A percentile compares a stretch with the other conserved stretches of the same genome.
These are phyloP conservation scores for Pythium rhizo-oryzae DNA, from an alignment of 352 stramenopile species.

Conservation along the genomic window DNA sequence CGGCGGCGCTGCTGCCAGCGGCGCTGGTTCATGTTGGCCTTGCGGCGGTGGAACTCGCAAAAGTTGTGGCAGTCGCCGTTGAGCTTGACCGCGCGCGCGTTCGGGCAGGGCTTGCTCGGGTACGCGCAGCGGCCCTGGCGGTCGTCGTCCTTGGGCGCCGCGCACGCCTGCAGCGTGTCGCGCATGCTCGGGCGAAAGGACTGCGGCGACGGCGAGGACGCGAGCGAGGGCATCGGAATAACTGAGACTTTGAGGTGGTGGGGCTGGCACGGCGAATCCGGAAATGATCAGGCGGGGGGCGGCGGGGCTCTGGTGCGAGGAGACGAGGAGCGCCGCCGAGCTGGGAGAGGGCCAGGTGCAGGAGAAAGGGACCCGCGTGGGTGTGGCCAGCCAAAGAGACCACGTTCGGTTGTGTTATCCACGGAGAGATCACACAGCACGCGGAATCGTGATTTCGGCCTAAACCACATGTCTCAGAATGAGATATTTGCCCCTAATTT, in stretches of 20 bases:
- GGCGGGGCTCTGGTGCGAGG: no score
- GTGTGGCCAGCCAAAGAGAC: neutral
- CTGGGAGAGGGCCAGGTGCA: neutral
- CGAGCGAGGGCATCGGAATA: conserved; percentile 2
- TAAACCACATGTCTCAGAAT: conserved; percentile 9
- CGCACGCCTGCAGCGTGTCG: conserved; percentile 18
- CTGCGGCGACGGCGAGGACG: neutral
- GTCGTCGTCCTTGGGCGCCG: conserved; percentile 5
- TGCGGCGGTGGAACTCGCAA: conserved; percentile 39
- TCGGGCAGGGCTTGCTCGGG: conserved; percentile 37
- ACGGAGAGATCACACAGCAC: neutral
- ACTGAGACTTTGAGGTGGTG: neutral
- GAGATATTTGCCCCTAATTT: conserved; percentile 7
- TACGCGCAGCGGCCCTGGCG: conserved; percentile 33
- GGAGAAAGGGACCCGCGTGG: neutral
- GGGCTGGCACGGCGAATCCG: conserved; percentile 10
- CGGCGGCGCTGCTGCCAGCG: conserved; percentile 36
- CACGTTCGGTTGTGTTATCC: neutral
- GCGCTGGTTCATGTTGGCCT: conserved; percentile 47
- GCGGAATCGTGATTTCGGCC: neutral
- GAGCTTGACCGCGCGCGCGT: conserved; percentile 40
- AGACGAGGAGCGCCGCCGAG: neutral
- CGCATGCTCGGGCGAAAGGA: conserved; percentile 24
- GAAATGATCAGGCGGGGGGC: neutral
- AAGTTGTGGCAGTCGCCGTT: conserved; percentile 44